Percentiles rank a stretch among this genome's conserved stretches.
These are phyloP conservation scores for Pestalotiopsis sp. DNA, from an alignment of 2,329 filamentous ascomycete species.

Conservation along the genomic window DNA sequence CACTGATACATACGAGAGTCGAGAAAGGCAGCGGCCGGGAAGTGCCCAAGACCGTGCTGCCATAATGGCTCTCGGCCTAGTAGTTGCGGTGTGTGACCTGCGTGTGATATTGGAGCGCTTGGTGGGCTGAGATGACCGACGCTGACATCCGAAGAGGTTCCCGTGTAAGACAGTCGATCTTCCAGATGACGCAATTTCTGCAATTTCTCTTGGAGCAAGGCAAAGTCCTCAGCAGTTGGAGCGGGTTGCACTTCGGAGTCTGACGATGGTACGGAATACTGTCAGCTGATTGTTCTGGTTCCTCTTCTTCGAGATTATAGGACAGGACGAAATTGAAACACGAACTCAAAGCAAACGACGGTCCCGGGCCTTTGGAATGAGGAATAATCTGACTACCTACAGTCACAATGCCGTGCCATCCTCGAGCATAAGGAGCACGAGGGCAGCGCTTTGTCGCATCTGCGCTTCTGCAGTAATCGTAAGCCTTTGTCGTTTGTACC, in stretches of 20 bases:
- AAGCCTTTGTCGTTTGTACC: background rate
- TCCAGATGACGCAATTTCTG: slow-evolving; percentile 39
- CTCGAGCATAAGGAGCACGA: slow-evolving; percentile 46
- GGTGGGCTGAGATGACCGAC: slow-evolving; percentile 16
- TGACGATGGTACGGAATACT: background rate
- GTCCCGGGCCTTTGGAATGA: background rate
- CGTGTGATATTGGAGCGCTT: slow-evolving; percentile 23
- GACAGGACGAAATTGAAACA: background rate
- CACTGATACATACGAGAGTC: slow-evolving; percentile 40
- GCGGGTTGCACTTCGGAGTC: slow-evolving; percentile 30
- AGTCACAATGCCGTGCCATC: slow-evolving; percentile 42
- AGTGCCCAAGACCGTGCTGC: slow-evolving; percentile 27
- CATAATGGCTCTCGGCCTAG: slow-evolving; percentile 18
- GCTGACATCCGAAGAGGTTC: slow-evolving; percentile 15
- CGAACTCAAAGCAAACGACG: background rate
- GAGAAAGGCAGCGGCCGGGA: slow-evolving; percentile 44
- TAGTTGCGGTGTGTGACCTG: slow-evolving; percentile 12
- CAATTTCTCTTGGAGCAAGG: slow-evolving; percentile 36
- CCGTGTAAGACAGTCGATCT: slow-evolving; percentile 28
- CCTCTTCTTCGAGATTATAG: background rate
- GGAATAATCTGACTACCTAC: slow-evolving; percentile 16
- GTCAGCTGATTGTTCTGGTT: background rate
- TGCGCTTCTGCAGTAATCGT: slow-evolving; percentile 44
- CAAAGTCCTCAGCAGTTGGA: slow-evolving; percentile 40
- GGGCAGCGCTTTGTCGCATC: slow-evolving; percentile 51